A percentile compares a stretch with the other conserved stretches of the same genome.
These are phyloP conservation scores for Alloteropsis angusta DNA, from an alignment of 202 grass and related monocot species.

Conservation along the genomic window DNA sequence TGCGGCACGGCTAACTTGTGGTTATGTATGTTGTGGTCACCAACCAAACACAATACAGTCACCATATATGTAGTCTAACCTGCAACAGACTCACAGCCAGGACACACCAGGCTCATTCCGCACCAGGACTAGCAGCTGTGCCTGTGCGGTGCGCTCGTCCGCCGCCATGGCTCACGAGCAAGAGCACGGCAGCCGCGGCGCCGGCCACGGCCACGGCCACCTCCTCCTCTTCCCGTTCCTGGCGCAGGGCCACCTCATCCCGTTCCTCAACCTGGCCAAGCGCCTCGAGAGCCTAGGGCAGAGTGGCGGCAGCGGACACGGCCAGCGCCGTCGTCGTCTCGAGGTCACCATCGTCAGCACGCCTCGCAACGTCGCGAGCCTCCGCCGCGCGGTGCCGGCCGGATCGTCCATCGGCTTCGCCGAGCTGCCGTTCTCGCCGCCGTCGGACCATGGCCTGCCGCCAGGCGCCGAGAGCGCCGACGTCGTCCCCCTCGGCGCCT, in stretches of 20 bases:
- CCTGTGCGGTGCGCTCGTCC: no score
- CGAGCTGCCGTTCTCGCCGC: constrained; percentile 1
- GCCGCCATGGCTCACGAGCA: not conserved
- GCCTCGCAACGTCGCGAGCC: not conserved
- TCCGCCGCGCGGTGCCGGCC: constrained; percentile 17
- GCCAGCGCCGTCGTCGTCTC: not conserved
- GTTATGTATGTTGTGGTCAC: no score
- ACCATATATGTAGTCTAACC: not conserved
- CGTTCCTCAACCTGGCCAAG: constrained; percentile 36
- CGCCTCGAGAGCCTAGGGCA: not conserved
- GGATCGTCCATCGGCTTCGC: constrained; percentile 18
- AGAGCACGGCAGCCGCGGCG: not conserved
- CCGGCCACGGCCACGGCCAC: constrained; percentile 6
- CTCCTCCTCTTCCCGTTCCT: constrained; percentile 36
- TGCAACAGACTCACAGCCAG: no score
- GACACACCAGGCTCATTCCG: not conserved
- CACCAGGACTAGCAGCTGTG: not conserved
- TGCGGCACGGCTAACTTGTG: no score
- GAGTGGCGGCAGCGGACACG: not conserved
- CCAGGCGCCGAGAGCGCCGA: constrained; percentile 20
- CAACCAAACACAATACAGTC: no score
- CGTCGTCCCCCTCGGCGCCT: not conserved
- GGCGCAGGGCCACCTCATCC: constrained; percentile 31
- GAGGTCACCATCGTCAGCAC: constrained; percentile 18
- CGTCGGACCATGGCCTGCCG: not conserved